A percentile compares a stretch with the other conserved stretches of the same genome.
Conservation (phyloP, 2,329 filamentous ascomycete species). For the Calonectria naviculata region DNA sequence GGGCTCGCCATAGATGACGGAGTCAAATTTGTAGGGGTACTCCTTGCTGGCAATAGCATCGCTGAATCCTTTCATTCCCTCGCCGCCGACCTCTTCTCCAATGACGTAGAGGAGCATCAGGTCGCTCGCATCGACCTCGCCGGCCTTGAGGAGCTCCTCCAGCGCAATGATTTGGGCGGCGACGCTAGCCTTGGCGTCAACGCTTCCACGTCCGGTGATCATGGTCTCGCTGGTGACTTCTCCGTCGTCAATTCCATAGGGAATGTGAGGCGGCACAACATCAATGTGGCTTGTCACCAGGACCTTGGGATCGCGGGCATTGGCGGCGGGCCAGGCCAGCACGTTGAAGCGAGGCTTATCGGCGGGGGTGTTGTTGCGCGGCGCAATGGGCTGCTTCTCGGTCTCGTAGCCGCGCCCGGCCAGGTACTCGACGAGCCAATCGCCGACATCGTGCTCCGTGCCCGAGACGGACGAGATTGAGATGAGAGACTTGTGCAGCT, state of each 20-base stretch:
- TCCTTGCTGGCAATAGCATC: conserved; percentile 45
- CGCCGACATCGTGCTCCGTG: conserved; percentile 75
- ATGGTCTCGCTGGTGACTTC: conserved; percentile 55
- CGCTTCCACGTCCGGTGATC: conserved; percentile 79
- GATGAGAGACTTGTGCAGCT: conserved; percentile 80
- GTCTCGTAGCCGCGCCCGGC: conserved; percentile 56
- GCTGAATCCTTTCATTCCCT: conserved; percentile 78
- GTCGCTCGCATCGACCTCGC: conserved; percentile 58
- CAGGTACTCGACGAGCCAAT: conserved; percentile 77
- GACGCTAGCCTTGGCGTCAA: conserved; percentile 77
- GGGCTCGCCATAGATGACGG: conserved; percentile 92
- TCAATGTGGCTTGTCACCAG: conserved; percentile 88
- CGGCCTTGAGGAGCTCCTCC: conserved; percentile 59
- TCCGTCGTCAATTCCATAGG: conserved; percentile 69
- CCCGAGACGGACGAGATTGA: conserved; percentile 78
- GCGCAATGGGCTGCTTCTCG: conserved; percentile 53
- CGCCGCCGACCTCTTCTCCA: conserved; percentile 84
- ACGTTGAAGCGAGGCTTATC: conserved; percentile 72
- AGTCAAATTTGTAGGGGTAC: conserved; percentile 59
- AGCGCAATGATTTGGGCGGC: conserved; percentile 81
- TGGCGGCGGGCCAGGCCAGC: conserved; percentile 70
- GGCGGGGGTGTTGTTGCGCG: conserved; percentile 42
- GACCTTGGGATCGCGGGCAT: conserved; percentile 64
- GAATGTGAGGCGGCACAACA: conserved; percentile 77
- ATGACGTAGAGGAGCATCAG: conserved; percentile 76